Evolutionary conservation across 164 flowering plant genomes (phyloP), one percentile per base, ranked within the genome.

Genomic region (Chloranthus sessilifolius): DNA sequence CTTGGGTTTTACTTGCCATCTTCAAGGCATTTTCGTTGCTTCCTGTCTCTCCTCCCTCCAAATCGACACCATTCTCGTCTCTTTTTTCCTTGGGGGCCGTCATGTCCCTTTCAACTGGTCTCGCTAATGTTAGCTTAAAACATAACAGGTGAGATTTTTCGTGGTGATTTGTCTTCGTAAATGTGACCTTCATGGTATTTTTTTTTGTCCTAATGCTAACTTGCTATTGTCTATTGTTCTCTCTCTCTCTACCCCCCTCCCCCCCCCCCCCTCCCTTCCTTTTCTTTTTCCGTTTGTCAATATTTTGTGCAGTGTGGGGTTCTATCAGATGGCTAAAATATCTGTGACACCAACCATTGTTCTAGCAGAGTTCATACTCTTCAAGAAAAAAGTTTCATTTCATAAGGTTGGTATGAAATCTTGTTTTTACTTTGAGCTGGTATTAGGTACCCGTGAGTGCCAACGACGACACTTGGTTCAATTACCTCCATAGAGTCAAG

Each of bases 311-410:
- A 86, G 95, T 56, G 82, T 87, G 28, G 95, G 95, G 24, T 83
- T 87, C 67, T 87, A 87, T 57, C 95, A 87, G 58, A 87, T 87
- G 91, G 87, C 92, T 24, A 87, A 87, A 57, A 81, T 87, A 47
- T 76, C 87, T 5, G 92, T 83, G 44, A 87, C 95, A 35, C 95
- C 92, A 27, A 76, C 89, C 28, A 81, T 87, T 64, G 95, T 80
- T 38, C 64, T 82, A 14, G 73, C 85, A 33, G 95, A 87, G 62
- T 87, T 87, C 71, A 51, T 83, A 26, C 70, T 80, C 24, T 80
- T 69, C 47, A 52, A 62, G 41, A 87, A 76, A 64, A 75, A 52
- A 20, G 71, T 87, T 53, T 76, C 88, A 23, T 65, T 53, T 19
- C 60, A 64, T 2, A 87, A 78, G 88, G 90, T 81, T n/a, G 41